A percentile compares a stretch with the other conserved stretches of the same genome.
phyloP scores from a whole-genome alignment of 441 rosid species.

The Gossypium schwendimanii region DNA sequence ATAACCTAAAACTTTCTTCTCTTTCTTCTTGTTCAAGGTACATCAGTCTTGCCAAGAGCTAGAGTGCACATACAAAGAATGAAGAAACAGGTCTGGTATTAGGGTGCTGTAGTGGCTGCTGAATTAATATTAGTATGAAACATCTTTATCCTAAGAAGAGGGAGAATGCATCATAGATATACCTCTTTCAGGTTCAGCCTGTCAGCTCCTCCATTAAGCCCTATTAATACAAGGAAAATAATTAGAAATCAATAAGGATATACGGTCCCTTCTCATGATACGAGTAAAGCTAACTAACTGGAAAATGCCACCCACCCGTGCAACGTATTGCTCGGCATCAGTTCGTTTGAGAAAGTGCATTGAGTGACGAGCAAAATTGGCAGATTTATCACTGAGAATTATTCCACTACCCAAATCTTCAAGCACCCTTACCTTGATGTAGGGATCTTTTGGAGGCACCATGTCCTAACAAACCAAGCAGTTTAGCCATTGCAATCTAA shows the following conservation, averaged over 20 bases:
- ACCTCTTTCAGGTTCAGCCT: constrained; percentile 24
- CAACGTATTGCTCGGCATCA: constrained; percentile 79
- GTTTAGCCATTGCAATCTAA: background rate
- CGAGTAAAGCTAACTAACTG: background rate
- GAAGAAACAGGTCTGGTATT: background rate
- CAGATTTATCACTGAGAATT: constrained; percentile 55
- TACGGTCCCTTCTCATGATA: background rate
- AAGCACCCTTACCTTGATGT: constrained; percentile 75
- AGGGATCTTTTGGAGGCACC: constrained; percentile 97
- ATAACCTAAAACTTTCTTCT: background rate
- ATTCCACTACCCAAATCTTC: constrained; percentile 73
- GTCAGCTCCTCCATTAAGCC: constrained; percentile 86
- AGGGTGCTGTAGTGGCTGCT: background rate
- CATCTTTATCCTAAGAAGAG: constrained; percentile 7
- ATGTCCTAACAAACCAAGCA: constrained; percentile 53
- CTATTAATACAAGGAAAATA: constrained; percentile 32
- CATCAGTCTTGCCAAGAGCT: background rate
- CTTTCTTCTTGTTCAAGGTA: background rate
- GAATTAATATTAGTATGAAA: background rate
- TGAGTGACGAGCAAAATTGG: constrained; percentile 73
- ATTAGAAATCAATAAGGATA: background rate
- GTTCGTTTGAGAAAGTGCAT: constrained; percentile 92
- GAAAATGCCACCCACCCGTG: constrained; percentile 45
- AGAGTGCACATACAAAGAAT: background rate
- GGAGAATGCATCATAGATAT: background rate